phyloP scores from a whole-genome alignment of 23 red algal species.

The Gracilaria vermiculophylla region DNA sequence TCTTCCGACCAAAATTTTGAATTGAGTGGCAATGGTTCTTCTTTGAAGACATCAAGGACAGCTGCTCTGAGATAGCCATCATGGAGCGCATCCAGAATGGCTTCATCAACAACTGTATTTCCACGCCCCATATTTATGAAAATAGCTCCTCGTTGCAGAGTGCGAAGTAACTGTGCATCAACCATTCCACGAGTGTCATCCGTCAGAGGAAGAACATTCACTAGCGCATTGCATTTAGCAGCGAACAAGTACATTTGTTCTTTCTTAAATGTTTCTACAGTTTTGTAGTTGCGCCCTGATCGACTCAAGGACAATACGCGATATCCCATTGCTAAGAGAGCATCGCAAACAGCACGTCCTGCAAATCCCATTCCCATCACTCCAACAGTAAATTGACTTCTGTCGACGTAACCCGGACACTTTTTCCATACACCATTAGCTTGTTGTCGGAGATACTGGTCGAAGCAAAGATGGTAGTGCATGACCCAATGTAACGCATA shows the following conservation, averaged over 20 bases:
- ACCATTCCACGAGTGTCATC: neutral
- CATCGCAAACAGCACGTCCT: neutral
- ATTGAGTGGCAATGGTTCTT: neutral
- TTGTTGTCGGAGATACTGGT: neutral
- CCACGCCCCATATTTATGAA: neutral
- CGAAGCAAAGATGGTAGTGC: neutral
- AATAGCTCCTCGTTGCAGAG: neutral
- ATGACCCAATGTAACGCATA: neutral
- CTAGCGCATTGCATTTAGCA: neutral
- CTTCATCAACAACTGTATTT: neutral
- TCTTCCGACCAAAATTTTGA: neutral
- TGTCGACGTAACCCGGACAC: neutral
- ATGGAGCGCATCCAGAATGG: neutral
- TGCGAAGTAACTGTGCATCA: neutral
- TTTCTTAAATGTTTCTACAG: neutral
- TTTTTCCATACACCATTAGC: neutral
- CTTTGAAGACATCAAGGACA: neutral
- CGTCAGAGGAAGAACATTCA: conserved; percentile 7
- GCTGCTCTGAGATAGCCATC: neutral
- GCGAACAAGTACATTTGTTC: neutral
- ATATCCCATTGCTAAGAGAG: neutral
- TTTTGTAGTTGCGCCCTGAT: neutral
- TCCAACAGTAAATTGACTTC: neutral
- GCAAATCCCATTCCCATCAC: neutral
- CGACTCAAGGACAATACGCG: neutral